Evolutionary conservation across 2,329 filamentous ascomycete genomes (phyloP).

Genomic region (Ophiocordyceps camponoti-floridani): DNA sequence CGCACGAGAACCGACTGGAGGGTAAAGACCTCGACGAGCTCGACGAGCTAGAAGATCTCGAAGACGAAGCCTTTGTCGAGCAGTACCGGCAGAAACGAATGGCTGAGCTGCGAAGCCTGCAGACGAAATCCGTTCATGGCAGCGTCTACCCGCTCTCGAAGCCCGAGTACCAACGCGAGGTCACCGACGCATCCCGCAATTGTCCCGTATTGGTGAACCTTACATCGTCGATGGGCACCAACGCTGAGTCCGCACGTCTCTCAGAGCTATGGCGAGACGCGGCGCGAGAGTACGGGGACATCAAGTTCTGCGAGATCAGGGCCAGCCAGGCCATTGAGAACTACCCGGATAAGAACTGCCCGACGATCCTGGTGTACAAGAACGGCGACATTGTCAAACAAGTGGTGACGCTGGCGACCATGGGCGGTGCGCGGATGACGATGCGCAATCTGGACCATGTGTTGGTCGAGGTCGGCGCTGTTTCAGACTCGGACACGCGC

Average conservation of each 20-base stretch:
- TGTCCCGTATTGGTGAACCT: conserved; percentile 60
- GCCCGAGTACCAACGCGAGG: conserved; percentile 77
- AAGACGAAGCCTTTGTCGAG: conserved; percentile 84
- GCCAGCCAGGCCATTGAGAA: conserved; percentile 89
- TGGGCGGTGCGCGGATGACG: conserved; percentile 54
- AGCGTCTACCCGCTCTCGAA: conserved; percentile 89
- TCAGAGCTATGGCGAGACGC: conserved; percentile 74
- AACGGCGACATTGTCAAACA: conserved; percentile 87
- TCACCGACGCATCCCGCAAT: conserved; percentile 73
- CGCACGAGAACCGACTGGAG: conserved; percentile 83
- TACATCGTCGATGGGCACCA: conserved; percentile 59
- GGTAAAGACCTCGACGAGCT: conserved; percentile 91
- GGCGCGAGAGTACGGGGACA: conserved; percentile 70
- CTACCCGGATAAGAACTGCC: conserved; percentile 88
- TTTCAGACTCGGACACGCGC: conserved; percentile 63
- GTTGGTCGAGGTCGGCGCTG: conserved; percentile 64
- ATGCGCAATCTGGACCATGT: conserved; percentile 65
- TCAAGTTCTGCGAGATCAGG: conserved; percentile 95
- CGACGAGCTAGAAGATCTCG: conserved; percentile 82
- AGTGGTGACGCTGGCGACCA: conserved; percentile 68
- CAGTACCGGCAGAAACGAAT: conserved; percentile 77
- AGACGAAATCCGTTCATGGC: conserved; percentile 66
- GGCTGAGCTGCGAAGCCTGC: conserved; percentile 58
- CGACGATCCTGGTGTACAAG: conserved; percentile 81
- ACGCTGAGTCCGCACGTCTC: conserved; percentile 69